phyloP scores from a whole-genome alignment of 2,329 filamentous ascomycete species.

The Nannizzia gypsea region DNA sequence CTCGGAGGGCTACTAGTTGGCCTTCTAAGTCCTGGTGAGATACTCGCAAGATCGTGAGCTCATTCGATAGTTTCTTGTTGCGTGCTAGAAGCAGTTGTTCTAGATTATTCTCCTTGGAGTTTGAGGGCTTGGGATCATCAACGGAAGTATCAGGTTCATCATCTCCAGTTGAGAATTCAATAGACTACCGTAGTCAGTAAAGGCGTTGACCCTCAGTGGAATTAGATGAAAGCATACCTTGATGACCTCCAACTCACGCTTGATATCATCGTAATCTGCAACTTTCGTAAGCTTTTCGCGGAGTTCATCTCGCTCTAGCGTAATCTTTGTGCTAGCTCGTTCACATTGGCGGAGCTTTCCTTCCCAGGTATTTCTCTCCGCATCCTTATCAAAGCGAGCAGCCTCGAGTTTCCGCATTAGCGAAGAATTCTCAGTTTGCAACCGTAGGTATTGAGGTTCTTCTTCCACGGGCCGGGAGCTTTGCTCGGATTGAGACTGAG shows the following conservation, averaged over 20 bases:
- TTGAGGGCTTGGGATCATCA: slow-evolving; percentile 29
- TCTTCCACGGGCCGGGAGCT: slow-evolving; percentile 60
- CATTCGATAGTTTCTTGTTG: slow-evolving; percentile 93
- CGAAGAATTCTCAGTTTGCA: slow-evolving; percentile 87
- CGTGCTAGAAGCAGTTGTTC: slow-evolving; percentile 83
- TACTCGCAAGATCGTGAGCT: slow-evolving; percentile 81
- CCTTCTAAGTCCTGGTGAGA: slow-evolving; percentile 85
- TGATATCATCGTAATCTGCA: slow-evolving; percentile 91
- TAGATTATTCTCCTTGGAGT: slow-evolving; percentile 63
- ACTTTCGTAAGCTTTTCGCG: slow-evolving; percentile 75
- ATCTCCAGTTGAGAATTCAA: slow-evolving; percentile 86
- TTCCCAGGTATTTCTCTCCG: slow-evolving; percentile 64
- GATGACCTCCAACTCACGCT: slow-evolving; percentile 87
- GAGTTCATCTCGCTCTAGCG: slow-evolving; percentile 68
- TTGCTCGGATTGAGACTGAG: slow-evolving; percentile 51
- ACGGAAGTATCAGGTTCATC: slow-evolving; percentile 44
- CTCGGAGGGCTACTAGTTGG: slow-evolving; percentile 66
- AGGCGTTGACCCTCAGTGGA: background rate
- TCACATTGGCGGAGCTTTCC: slow-evolving; percentile 65
- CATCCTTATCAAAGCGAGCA: slow-evolving; percentile 69
- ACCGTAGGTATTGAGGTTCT: slow-evolving; percentile 74
- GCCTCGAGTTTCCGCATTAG: slow-evolving; percentile 80
- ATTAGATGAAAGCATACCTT: slow-evolving; percentile 41
- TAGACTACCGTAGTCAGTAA: slow-evolving; percentile 46
- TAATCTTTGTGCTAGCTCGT: slow-evolving; percentile 60